Conservation (phyloP, 2,329 filamentous ascomycete genomes). For the Penicillium sp. region DNA sequence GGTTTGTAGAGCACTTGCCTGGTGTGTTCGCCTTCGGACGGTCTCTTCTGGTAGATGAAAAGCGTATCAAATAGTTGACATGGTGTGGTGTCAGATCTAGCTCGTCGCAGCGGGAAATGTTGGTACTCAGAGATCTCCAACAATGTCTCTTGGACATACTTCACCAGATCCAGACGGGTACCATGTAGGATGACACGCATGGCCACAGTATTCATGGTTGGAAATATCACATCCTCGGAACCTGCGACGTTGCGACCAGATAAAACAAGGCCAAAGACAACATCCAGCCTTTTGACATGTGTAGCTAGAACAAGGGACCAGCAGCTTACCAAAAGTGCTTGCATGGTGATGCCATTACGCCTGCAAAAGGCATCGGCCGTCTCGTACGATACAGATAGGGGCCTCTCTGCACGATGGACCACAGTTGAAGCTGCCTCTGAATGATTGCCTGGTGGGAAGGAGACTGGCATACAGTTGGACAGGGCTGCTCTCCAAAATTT, state of each 20-base stretch:
- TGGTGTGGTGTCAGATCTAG: constrained; percentile 54
- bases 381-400: constrained; percentile 33
- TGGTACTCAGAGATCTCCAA: constrained; percentile 68
- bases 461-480: constrained; percentile 47
- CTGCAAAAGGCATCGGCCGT: constrained; percentile 63
- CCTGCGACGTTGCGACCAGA: constrained; percentile 78
- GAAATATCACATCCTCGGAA: constrained; percentile 71
- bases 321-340: constrained; percentile 72
- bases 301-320: constrained; percentile 73
- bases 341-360: constrained; percentile 66
- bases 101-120: constrained; percentile 73
- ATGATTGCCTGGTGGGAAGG: constrained; percentile 39
- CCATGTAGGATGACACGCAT: constrained; percentile 74
- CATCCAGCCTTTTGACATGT: constrained; percentile 65
- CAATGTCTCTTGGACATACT: constrained; percentile 71
- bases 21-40: constrained; percentile 30
- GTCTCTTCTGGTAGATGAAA: constrained; percentile 65
- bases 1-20: constrained; percentile 58
- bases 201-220: constrained; percentile 87
- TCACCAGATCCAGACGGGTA: constrained; percentile 62
- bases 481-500: constrained; percentile 74
- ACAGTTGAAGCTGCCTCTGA: constrained; percentile 9
- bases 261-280: constrained; percentile 79
- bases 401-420: constrained; percentile 30
- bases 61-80: constrained; percentile 61